phyloP scores from a whole-genome alignment of 1,284 basidiomycete genomes.

The Ganoderma meredithae region DNA sequence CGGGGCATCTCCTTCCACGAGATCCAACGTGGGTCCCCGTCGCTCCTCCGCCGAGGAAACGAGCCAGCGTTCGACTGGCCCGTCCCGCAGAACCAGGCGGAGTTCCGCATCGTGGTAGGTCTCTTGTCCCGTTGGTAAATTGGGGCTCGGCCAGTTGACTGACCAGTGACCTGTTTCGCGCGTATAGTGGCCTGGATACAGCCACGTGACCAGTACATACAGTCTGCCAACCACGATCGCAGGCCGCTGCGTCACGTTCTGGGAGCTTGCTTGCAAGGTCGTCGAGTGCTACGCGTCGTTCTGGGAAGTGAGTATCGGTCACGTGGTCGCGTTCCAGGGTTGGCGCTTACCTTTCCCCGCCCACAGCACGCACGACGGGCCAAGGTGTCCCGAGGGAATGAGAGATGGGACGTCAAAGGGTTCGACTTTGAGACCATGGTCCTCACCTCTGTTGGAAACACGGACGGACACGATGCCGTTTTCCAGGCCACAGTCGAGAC shows the following conservation, averaged over 20 bases:
- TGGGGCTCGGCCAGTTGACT: neutral
- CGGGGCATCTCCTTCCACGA: neutral
- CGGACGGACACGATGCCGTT: conserved; percentile 8
- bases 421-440: conserved; percentile 6
- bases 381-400: neutral
- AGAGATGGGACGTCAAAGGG: conserved; percentile 9
- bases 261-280: neutral
- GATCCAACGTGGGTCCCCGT: neutral
- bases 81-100: neutral
- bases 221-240: neutral
- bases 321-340: neutral
- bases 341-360: neutral
- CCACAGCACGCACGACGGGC: neutral
- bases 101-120: conserved; percentile 5
- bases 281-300: neutral
- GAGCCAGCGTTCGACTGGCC: neutral
- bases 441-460: conserved; percentile 9
- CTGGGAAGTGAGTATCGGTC: conserved; percentile 4
- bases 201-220: neutral
- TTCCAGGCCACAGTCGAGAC: conserved; percentile 23
- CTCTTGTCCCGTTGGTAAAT: neutral
- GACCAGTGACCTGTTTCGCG: neutral
- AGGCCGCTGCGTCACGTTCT: neutral
- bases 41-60: neutral
- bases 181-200: conserved; percentile 2